Evolutionary conservation across 257 asterid species (phyloP).

Genomic region (Vinca minor): DNA sequence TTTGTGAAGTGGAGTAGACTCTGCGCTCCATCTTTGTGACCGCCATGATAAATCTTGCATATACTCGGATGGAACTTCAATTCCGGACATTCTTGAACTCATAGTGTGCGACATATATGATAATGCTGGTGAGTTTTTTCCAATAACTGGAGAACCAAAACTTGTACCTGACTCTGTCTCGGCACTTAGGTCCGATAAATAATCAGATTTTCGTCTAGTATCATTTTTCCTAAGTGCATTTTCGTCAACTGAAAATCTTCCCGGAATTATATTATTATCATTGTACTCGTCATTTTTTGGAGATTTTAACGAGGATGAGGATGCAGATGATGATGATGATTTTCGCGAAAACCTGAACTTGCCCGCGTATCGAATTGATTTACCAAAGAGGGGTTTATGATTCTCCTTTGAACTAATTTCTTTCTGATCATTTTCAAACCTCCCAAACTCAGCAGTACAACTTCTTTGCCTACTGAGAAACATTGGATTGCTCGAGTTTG

Average conservation of each 20-base stretch:
- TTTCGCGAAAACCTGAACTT: conserved; percentile 37
- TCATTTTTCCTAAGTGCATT: conserved; percentile 29
- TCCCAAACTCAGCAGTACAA: conserved; percentile 45
- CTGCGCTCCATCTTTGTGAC: conserved; percentile 48
- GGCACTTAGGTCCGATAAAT: conserved; percentile 20
- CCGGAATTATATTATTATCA: conserved; percentile 26
- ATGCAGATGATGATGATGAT: conserved; percentile 23
- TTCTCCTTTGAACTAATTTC: conserved; percentile 39
- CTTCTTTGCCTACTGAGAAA: conserved; percentile 43
- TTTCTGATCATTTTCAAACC: conserved; percentile 32
- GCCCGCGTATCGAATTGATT: too few relatives aligned
- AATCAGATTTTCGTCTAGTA: conserved; percentile 21
- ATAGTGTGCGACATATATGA: conserved; percentile 81
- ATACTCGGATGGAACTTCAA: conserved; percentile 48
- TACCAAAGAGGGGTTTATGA: conserved; percentile 32
- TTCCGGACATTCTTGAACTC: conserved; percentile 61
- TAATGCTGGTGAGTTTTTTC: conserved; percentile 32
- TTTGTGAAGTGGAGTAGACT: too few relatives aligned
- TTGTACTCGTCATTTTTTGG: conserved; percentile 15
- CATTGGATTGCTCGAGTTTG: conserved; percentile 14
- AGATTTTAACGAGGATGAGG: too few relatives aligned
- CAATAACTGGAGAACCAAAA: too few relatives aligned
- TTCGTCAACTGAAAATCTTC: conserved; percentile 66
- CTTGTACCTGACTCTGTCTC: conserved; percentile 56
- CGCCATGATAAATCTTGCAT: conserved; percentile 34